Base-by-base conservation (phyloP, 306 rosid genomes). In the Pyrus betulifolia region DNA sequence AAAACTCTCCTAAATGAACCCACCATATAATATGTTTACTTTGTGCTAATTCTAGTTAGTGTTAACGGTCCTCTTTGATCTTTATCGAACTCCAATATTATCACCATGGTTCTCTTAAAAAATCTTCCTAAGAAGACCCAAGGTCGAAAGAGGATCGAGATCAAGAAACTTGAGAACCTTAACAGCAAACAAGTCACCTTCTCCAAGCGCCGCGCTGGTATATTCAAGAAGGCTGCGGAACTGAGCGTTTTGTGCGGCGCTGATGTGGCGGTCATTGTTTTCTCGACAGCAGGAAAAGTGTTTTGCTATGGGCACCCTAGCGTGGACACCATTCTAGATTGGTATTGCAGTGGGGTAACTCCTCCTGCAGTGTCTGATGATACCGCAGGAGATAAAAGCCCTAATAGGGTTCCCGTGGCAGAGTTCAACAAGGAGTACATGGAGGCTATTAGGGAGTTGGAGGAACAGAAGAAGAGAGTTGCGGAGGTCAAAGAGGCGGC, bases 101-200 rank as follows among this genome's bases (percentile, higher is more conserved):
- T 59, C 17, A 27, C 77, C 67, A 73, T 73, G 77, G 69, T 33
- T 33, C 5, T 64, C 45, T 19, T 33, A 44, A 19, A 19, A 19
- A 33, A 65, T 13, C 69, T 65, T 33, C 49, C 42, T 3, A 73
- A 60, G 58, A 73, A 21, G 69, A 73, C 69, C 6, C 40, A 59
- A 58, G 76, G 68, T 4, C 76, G 76, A 22, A 59, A 59, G 57
- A 73, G 49, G 14, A 73, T 73, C 25, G 76, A 59, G 67, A 59
- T 73, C 68, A 73, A 73, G 55, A 22, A 17, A 35, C 55, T 73
- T 21, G 76, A 73, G 40, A 73, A 73, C 18, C 8, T 46, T 30
- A 73, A 46, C 40, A 73, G 23, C 68, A 73, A 59, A 28, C 76
- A 73, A 59, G 68, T 73, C 68, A 59, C 76, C 40, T 73, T 73